Percentiles rank a stretch among this genome's conserved stretches.
Evolutionary conservation across 75 land plant genomes (phyloP).

Genomic region (Pseudotsuga menziesii): DNA sequence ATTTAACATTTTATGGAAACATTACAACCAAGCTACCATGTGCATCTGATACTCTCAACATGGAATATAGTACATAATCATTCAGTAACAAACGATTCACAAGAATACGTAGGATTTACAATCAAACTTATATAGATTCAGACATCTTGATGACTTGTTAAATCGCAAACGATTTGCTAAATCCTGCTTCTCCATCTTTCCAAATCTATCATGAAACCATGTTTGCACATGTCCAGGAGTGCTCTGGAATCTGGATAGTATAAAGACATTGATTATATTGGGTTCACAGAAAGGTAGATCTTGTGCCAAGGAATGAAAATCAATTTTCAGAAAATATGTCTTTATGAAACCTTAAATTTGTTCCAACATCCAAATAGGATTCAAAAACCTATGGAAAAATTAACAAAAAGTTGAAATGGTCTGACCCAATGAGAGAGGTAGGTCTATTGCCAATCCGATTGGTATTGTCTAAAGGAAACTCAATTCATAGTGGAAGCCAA

Average conservation of each 20-base stretch:
- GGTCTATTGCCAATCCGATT: no score
- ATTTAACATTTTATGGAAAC: neutral
- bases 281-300: neutral
- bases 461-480: no score
- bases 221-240: neutral
- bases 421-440: no score
- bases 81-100: neutral
- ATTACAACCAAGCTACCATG: neutral
- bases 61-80: no score
- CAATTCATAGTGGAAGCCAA: no score
- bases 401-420: no score
- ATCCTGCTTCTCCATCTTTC: neutral
- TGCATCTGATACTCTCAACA: no score
- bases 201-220: neutral
- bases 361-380: no score
- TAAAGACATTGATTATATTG: neutral
- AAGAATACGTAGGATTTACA: neutral
- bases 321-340: neutral
- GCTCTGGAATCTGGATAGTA: neutral
- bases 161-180: neutral
- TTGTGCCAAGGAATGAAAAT: neutral
- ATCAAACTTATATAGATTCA: neutral
- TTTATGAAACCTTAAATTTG: neutral
- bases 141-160: neutral
- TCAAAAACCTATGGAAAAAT: no score